Evolutionary conservation across 192 early-diverging fungal genomes (phyloP).

Genomic region (Coemansia sp.): DNA sequence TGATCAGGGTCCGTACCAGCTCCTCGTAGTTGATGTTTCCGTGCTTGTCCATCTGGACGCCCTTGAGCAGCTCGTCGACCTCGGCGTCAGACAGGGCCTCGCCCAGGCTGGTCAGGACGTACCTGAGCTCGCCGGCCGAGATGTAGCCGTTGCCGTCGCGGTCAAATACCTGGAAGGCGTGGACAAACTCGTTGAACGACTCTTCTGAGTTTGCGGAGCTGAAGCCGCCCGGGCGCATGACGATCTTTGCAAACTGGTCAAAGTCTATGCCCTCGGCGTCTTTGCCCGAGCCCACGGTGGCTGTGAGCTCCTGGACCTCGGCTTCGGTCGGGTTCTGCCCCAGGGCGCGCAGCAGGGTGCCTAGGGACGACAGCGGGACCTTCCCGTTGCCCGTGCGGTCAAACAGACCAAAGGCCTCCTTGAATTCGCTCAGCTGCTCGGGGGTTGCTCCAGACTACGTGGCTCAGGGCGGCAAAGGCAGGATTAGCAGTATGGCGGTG

Average conservation of each 20-base stretch:
- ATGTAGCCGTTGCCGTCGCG: slow-evolving; percentile 74
- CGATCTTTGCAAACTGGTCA: slow-evolving; percentile 65
- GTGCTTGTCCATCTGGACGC: slow-evolving; percentile 65
- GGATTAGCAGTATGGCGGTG: too few relatives aligned
- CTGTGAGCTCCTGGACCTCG: slow-evolving; percentile 61
- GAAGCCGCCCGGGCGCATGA: slow-evolving; percentile 68
- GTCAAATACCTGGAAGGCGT: slow-evolving; percentile 86
- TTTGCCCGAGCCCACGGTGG: slow-evolving; percentile 39
- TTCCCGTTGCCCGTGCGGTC: slow-evolving; percentile 70
- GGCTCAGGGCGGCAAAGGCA: too few relatives aligned
- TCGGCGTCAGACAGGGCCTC: slow-evolving; percentile 72
- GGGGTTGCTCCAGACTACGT: slow-evolving; percentile 7
- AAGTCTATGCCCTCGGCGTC: slow-evolving; percentile 53
- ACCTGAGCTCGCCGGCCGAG: slow-evolving; percentile 68
- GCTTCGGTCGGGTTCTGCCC: slow-evolving; percentile 76
- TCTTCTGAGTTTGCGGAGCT: slow-evolving; percentile 53
- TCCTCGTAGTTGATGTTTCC: slow-evolving; percentile 79
- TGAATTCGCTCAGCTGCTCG: slow-evolving; percentile 58
- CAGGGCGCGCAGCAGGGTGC: slow-evolving; percentile 69
- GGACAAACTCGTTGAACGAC: slow-evolving; percentile 71
- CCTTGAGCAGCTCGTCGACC: slow-evolving; percentile 76
- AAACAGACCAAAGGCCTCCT: slow-evolving; percentile 74
- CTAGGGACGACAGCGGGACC: slow-evolving; percentile 58
- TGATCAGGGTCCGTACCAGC: slow-evolving; percentile 44
- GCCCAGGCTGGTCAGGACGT: slow-evolving; percentile 77